These are phyloP conservation scores for Fusarium albosuccineum DNA, from an alignment of 2,329 filamentous ascomycete species.

Conservation along the genomic window DNA sequence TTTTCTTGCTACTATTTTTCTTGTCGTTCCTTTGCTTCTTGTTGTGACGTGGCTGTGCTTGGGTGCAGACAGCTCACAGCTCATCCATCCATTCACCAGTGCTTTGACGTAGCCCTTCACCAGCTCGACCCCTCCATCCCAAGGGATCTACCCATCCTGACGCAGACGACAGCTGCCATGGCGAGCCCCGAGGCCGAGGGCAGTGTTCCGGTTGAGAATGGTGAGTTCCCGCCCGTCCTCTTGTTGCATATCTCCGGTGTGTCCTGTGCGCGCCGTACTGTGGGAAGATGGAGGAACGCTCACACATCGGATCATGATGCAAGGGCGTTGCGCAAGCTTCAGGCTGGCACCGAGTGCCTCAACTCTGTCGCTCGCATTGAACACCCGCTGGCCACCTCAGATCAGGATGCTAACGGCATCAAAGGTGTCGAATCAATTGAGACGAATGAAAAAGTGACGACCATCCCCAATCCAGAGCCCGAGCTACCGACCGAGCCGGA, in stretches of 20 bases:
- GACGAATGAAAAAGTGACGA: slow-evolving; percentile 41
- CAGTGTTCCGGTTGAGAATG: slow-evolving; percentile 23
- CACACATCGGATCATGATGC: neutral
- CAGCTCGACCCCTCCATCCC: slow-evolving; percentile 26
- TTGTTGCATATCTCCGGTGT: neutral
- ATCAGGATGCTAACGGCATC: slow-evolving; percentile 20
- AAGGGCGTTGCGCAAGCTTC: neutral
- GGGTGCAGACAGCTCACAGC: slow-evolving; percentile 1
- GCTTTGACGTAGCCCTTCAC: slow-evolving; percentile 16
- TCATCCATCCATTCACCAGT: neutral
- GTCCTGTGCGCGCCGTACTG: slow-evolving; percentile 13
- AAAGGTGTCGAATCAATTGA: slow-evolving; percentile 21
- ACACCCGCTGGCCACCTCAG: neutral
- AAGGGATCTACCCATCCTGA: slow-evolving; percentile 4
- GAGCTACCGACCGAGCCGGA: slow-evolving; percentile 28
- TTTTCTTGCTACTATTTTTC: neutral
- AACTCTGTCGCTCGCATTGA: neutral
- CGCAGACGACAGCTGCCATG: slow-evolving; percentile 31
- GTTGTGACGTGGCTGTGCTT: slow-evolving; percentile 33
- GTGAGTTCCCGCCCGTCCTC: slow-evolving; percentile 32
- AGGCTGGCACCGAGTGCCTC: neutral
- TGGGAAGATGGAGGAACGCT: slow-evolving; percentile 4
- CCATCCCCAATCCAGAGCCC: slow-evolving; percentile 34
- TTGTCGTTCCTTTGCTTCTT: neutral
- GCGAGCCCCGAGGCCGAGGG: slow-evolving; percentile 24